Conservation (phyloP, 768 basidiomycete genomes). For the Phylloporus rhodoxanthus region DNA sequence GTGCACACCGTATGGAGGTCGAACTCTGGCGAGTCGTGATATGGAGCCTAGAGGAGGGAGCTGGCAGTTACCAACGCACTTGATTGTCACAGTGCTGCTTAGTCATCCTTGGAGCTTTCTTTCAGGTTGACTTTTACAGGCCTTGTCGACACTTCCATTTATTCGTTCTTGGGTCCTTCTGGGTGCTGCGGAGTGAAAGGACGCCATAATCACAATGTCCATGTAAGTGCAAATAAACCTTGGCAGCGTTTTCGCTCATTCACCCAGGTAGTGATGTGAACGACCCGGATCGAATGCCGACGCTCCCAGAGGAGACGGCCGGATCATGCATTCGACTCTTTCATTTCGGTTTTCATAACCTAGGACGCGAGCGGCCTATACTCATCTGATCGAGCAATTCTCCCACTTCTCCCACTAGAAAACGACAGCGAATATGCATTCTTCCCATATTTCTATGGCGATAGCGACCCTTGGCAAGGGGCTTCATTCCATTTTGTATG, state of each 20-base stretch:
- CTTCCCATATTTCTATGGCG: constrained; percentile 6
- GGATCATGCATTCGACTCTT: constrained; percentile 14
- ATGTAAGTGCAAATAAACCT: constrained; percentile 6
- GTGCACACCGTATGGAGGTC: not conserved
- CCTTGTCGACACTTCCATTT: constrained; percentile 4
- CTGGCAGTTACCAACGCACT: not conserved
- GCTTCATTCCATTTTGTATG: constrained; percentile 4
- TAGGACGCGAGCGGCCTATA: not conserved
- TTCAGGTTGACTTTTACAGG: constrained; percentile 19
- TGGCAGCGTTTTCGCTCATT: not conserved
- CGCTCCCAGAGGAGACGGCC: constrained; percentile 8
- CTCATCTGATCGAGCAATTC: not conserved
- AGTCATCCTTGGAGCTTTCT: constrained; percentile 14
- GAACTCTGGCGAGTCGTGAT: not conserved
- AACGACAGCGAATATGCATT: constrained; percentile 6
- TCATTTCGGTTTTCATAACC: constrained; percentile 3
- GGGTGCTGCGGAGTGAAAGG: not conserved
- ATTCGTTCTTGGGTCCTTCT: not conserved
- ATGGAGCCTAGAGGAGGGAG: constrained; percentile 1
- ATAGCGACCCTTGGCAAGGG: not conserved
- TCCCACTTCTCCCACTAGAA: constrained; percentile 8
- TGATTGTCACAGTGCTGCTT: constrained; percentile 9
- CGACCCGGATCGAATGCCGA: not conserved
- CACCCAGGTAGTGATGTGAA: not conserved
- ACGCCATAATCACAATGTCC: not conserved